Conservation (phyloP, 805 yeast genomes). For the Starmerella apicola region DNA sequence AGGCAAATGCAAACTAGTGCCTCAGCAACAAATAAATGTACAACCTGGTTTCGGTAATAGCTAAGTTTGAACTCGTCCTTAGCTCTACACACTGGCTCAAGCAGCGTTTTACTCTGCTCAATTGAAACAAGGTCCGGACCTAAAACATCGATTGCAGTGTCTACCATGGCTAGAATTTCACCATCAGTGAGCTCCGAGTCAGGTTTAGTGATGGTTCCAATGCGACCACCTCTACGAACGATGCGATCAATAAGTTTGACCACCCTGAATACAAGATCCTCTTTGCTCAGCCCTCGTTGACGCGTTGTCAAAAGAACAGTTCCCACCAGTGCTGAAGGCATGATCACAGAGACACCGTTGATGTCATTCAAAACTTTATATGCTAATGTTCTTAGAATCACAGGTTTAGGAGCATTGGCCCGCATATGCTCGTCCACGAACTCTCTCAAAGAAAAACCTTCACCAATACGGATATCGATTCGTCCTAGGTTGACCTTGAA, state of each 20-base stretch:
- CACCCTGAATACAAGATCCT: slow-evolving; percentile 28
- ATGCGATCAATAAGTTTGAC: slow-evolving; percentile 28
- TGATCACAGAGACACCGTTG: slow-evolving; percentile 38
- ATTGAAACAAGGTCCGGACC: slow-evolving; percentile 29
- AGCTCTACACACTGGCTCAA: slow-evolving; percentile 32
- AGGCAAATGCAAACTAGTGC: slow-evolving; percentile 36
- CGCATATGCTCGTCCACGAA: slow-evolving; percentile 26
- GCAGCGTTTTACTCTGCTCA: slow-evolving; percentile 23
- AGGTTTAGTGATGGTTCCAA: slow-evolving; percentile 27
- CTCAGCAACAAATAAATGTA: slow-evolving; percentile 42
- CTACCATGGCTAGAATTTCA: slow-evolving; percentile 27
- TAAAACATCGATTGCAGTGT: slow-evolving; percentile 30
- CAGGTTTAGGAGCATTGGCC: slow-evolving; percentile 6
- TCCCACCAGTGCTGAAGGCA: slow-evolving; percentile 45
- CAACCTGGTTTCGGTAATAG: slow-evolving; percentile 45
- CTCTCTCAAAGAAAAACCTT: slow-evolving; percentile 31
- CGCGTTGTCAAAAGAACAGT: slow-evolving; percentile 31
- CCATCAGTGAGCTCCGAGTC: slow-evolving; percentile 16
- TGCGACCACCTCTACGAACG: slow-evolving; percentile 29
- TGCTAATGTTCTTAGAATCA: slow-evolving; percentile 38
- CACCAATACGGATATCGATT: slow-evolving; percentile 31
- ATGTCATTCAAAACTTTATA: slow-evolving; percentile 42
- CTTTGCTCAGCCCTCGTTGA: slow-evolving; percentile 30
- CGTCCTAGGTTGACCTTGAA: slow-evolving; percentile 30
- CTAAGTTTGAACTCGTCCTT: slow-evolving; percentile 43